Conservation (phyloP, 1,284 basidiomycete genomes). For the Rhodotorula sp. region DNA sequence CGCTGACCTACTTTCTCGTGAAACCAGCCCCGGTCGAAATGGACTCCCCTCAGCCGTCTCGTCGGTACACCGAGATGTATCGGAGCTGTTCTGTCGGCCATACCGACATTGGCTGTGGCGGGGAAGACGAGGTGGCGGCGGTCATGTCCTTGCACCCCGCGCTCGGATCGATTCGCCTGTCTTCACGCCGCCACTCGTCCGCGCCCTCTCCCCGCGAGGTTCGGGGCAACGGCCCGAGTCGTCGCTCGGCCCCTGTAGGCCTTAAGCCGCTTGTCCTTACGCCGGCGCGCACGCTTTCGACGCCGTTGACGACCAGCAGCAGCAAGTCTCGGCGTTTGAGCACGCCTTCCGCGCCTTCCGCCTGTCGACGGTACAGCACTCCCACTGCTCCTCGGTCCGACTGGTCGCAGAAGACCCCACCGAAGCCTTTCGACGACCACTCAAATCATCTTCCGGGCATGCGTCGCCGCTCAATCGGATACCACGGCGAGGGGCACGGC, state of each 20-base stretch:
- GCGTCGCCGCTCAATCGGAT: not conserved
- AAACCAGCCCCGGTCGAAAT: not conserved
- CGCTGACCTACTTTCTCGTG: not conserved
- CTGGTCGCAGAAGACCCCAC: not conserved
- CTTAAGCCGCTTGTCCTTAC: conserved; percentile 38
- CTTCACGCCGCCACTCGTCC: conserved; percentile 1
- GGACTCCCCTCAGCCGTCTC: not conserved
- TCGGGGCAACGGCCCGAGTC: not conserved
- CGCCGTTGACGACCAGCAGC: conserved; percentile 24
- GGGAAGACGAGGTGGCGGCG: not conserved
- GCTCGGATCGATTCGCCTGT: not conserved
- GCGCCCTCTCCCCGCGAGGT: not conserved
- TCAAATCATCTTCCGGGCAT: too few species aligned
- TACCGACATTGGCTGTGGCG: not conserved
- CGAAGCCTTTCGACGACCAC: not conserved
- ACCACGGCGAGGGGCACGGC: not conserved
- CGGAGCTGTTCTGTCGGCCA: not conserved
- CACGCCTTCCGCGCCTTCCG: not conserved
- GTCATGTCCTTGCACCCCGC: not conserved
- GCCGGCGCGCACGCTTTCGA: conserved; percentile 23
- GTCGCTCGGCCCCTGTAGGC: not conserved
- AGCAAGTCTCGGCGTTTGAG: not conserved
- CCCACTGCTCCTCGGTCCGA: not conserved
- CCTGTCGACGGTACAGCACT: not conserved
- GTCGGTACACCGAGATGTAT: not conserved